A percentile compares a stretch with the other conserved stretches of the same genome.
Conservation (phyloP, 2,329 filamentous ascomycete genomes). For the Simplicillium aogashimaense region DNA sequence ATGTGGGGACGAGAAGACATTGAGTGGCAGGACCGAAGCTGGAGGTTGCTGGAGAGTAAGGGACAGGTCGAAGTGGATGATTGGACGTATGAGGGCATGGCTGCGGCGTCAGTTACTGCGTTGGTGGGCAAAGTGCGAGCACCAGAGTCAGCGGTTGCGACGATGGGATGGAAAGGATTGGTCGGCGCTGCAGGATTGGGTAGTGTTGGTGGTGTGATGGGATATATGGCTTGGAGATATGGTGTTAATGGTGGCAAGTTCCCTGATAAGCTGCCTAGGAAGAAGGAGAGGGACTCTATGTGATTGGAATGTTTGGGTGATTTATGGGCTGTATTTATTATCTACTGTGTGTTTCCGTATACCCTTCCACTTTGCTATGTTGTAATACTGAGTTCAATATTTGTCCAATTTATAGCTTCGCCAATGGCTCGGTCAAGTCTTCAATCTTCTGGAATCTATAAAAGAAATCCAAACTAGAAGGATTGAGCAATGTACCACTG, state of each 20-base stretch:
- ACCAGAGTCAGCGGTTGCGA: constrained; percentile 5
- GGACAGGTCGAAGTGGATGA: constrained; percentile 49
- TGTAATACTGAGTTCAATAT: neutral
- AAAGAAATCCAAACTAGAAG: constrained; percentile 65
- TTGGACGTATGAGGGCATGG: constrained; percentile 37
- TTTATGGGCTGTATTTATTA: neutral
- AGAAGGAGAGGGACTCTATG: constrained; percentile 7
- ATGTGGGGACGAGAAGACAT: constrained; percentile 49
- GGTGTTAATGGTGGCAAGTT: constrained; percentile 34
- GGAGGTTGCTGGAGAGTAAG: constrained; percentile 48
- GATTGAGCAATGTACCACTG: constrained; percentile 68
- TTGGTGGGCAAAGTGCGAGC: constrained; percentile 17
- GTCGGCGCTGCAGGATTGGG: constrained; percentile 37
- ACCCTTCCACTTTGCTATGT: neutral
- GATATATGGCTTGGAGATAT: constrained; percentile 39
- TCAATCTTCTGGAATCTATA: constrained; percentile 53
- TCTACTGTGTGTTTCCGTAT: neutral
- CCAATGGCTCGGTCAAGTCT: constrained; percentile 16
- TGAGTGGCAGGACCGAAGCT: constrained; percentile 55
- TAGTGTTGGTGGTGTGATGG: constrained; percentile 36
- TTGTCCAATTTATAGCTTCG: constrained; percentile 18
- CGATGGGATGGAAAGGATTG: constrained; percentile 26
- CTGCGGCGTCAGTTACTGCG: constrained; percentile 20
- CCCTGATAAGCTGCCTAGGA: constrained; percentile 12
- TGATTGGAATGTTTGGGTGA: constrained; percentile 1